Conservation (phyloP, 225 moss, liverwort and hornwort genomes). For the Marchantia paleacea region DNA sequence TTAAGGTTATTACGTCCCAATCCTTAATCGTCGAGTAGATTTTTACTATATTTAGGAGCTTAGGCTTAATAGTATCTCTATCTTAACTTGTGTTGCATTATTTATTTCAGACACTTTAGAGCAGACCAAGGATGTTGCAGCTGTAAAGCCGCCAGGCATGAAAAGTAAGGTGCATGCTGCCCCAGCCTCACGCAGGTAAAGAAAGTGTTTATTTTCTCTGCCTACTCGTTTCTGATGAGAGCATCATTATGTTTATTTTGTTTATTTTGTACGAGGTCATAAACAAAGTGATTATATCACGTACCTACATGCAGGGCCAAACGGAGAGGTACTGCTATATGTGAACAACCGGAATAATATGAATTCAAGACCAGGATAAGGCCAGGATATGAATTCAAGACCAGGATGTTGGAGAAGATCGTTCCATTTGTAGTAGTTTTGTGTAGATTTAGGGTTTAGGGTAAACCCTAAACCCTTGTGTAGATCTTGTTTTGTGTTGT, state of each 20-base stretch:
- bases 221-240: not conserved
- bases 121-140: slow-evolving; percentile 36
- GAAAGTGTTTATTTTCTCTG: not conserved
- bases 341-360: slow-evolving; percentile 29
- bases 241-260: not conserved
- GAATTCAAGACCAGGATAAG: too few species aligned
- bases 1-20: too few species aligned
- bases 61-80: too few species aligned
- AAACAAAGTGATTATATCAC: not conserved
- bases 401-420: too few species aligned
- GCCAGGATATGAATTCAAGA: too few species aligned
- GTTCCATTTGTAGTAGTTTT: too few species aligned
- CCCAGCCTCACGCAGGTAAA: slow-evolving; percentile 52
- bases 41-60: too few species aligned
- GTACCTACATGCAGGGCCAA: slow-evolving; percentile 34
- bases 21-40: too few species aligned
- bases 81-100: not conserved
- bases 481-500: too few species aligned
- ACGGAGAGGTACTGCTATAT: slow-evolving; percentile 54
- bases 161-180: slow-evolving; percentile 55
- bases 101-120: slow-evolving; percentile 23
- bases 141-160: slow-evolving; percentile 39
- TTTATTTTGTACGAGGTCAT: not conserved
- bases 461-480: too few species aligned
- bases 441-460: too few species aligned